Evolutionary conservation across 1,284 basidiomycete genomes (phyloP).

Genomic region (Apiotrichum montevideense): DNA sequence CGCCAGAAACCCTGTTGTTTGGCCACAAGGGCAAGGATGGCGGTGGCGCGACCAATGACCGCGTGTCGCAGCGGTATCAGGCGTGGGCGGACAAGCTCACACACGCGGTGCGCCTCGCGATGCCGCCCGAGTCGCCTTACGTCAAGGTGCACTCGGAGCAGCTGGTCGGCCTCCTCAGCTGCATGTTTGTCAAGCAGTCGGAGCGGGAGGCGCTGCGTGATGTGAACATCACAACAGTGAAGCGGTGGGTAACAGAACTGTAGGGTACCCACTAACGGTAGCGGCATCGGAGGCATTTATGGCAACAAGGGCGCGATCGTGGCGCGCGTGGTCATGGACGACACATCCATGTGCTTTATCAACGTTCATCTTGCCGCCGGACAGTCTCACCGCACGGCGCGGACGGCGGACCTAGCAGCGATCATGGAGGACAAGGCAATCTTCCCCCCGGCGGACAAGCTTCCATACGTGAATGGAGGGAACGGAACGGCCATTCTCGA

Average conservation of each 20-base stretch:
- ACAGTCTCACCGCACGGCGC: constrained; percentile 69
- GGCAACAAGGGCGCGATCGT: constrained; percentile 98
- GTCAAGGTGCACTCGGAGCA: constrained; percentile 77
- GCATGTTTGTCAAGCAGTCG: constrained; percentile 62
- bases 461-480: constrained; percentile 79
- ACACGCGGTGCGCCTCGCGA: constrained; percentile 61
- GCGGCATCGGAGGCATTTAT: constrained; percentile 85
- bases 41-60: constrained; percentile 46
- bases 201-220: constrained; percentile 57
- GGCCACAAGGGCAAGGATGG: constrained; percentile 60
- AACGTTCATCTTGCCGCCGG: constrained; percentile 96
- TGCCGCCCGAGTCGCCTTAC: constrained; percentile 67
- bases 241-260: constrained; percentile 48
- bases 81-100: constrained; percentile 80
- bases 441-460: constrained; percentile 55
- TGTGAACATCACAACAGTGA: constrained; percentile 69
- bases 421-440: constrained; percentile 75
- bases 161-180: constrained; percentile 83
- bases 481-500: constrained; percentile 91
- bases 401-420: constrained; percentile 79
- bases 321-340: constrained; percentile 79
- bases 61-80: constrained; percentile 75
- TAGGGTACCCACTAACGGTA: constrained; percentile 10
- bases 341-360: constrained; percentile 86
- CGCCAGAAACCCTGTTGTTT: constrained; percentile 65